phyloP scores from a whole-genome alignment of 2,329 filamentous ascomycete species.

The Apiospora phragmitis region DNA sequence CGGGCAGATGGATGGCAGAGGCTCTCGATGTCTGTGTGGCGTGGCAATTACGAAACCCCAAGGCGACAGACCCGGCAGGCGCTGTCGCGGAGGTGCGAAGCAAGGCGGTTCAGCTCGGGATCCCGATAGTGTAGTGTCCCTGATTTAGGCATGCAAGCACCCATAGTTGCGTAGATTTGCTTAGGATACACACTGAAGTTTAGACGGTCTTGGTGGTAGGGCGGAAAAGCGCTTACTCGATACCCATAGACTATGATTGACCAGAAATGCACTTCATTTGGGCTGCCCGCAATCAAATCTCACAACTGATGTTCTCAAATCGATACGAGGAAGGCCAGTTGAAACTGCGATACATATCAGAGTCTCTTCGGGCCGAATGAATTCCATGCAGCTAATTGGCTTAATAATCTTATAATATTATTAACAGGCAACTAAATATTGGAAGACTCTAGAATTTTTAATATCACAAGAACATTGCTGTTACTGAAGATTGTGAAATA shows the following conservation, averaged over 20 bases:
- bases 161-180: neutral
- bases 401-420: no score
- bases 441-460: neutral
- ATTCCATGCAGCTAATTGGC: neutral
- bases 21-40: slow-evolving; percentile 79
- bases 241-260: slow-evolving; percentile 7
- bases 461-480: accelerated
- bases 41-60: slow-evolving; percentile 86
- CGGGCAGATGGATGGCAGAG: slow-evolving; percentile 80
- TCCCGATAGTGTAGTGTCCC: slow-evolving; percentile 24
- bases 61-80: slow-evolving; percentile 55
- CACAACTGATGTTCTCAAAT: neutral
- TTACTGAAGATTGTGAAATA: neutral
- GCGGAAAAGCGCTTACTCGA: neutral
- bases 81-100: slow-evolving; percentile 61
- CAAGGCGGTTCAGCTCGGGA: slow-evolving; percentile 53
- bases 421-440: no score
- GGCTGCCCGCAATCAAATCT: neutral
- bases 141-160: neutral
- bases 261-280: neutral
- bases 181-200: neutral
- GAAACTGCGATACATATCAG: neutral
- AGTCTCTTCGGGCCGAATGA: neutral
- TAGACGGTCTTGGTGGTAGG: neutral
- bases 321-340: neutral